A percentile compares a stretch with the other conserved stretches of the same genome.
Conservation (phyloP, 1,284 basidiomycete species). For the Amylostereum areolatum region DNA sequence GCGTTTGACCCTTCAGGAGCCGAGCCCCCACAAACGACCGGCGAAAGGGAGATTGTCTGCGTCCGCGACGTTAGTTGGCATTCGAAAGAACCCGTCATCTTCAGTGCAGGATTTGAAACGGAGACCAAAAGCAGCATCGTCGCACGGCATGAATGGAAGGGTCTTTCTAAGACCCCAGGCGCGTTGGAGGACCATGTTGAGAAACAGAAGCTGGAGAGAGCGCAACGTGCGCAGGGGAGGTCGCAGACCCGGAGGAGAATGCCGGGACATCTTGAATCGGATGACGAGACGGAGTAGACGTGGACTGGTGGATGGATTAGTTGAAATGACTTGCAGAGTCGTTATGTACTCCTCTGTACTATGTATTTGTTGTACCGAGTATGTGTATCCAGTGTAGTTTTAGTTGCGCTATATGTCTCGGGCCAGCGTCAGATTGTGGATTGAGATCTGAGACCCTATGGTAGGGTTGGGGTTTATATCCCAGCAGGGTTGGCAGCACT, state of each 20-base stretch:
- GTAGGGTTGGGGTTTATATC: too few species aligned
- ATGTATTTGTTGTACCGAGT: too few species aligned
- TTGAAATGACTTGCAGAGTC: too few species aligned
- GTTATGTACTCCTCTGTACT: too few species aligned
- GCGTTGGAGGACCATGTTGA: constrained; percentile 74
- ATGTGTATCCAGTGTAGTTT: too few species aligned
- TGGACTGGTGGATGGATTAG: too few species aligned
- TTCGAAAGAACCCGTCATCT: constrained; percentile 77
- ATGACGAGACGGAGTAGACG: constrained; percentile 22
- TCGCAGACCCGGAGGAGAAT: constrained; percentile 8
- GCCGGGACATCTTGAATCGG: constrained; percentile 17
- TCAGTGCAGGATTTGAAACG: constrained; percentile 88
- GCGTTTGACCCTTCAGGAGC: constrained; percentile 57
- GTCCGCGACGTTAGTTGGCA: constrained; percentile 95
- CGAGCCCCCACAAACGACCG: constrained; percentile 29
- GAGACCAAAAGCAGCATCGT: constrained; percentile 62
- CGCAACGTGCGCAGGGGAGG: constrained; percentile 16
- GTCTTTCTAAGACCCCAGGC: constrained; percentile 65
- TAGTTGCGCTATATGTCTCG: too few species aligned
- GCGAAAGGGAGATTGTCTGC: constrained; percentile 35
- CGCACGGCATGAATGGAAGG: constrained; percentile 93
- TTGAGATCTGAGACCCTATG: too few species aligned
- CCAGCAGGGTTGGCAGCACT: too few species aligned
- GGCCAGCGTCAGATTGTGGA: too few species aligned
- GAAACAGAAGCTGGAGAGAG: constrained; percentile 35